phyloP scores from a whole-genome alignment of 257 asterid genomes.

The Perilla frutescens region DNA sequence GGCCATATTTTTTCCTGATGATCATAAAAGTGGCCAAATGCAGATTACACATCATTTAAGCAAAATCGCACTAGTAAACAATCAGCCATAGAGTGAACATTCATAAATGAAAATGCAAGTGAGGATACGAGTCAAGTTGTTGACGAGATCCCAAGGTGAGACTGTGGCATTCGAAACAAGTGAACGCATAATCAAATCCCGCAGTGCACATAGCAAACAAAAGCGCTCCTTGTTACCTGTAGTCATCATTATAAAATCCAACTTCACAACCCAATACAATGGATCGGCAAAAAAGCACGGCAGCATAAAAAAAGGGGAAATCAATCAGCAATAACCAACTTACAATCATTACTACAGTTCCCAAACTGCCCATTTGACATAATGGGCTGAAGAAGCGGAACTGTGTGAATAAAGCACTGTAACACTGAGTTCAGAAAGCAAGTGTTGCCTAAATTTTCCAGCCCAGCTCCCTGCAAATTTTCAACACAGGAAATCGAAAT shows the following conservation, averaged over 20 bases:
- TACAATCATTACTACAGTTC: constrained; percentile 48
- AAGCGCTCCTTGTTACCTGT: constrained; percentile 58
- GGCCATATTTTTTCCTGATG: background rate
- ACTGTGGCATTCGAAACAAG: constrained; percentile 44
- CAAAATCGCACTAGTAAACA: background rate
- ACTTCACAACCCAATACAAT: constrained; percentile 16
- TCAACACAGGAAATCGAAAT: background rate
- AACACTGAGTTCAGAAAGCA: constrained; percentile 84
- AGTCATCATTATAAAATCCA: constrained; percentile 18
- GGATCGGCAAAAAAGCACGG: background rate
- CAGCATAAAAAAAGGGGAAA: background rate
- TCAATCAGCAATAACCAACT: constrained; percentile 16
- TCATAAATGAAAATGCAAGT: constrained; percentile 1
- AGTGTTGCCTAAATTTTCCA: constrained; percentile 84
- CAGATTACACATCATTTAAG: background rate
- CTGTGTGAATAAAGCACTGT: constrained; percentile 87
- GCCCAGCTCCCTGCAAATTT: constrained; percentile 79
- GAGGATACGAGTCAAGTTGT: constrained; percentile 88
- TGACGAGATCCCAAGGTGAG: constrained; percentile 56
- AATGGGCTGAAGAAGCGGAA: constrained; percentile 72
- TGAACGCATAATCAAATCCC: constrained; percentile 51
- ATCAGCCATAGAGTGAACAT: background rate
- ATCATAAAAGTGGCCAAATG: background rate
- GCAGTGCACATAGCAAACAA: constrained; percentile 62
- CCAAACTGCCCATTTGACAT: constrained; percentile 36